phyloP scores from a whole-genome alignment of 2,329 filamentous ascomycete genomes.

The Penicillium hordei region DNA sequence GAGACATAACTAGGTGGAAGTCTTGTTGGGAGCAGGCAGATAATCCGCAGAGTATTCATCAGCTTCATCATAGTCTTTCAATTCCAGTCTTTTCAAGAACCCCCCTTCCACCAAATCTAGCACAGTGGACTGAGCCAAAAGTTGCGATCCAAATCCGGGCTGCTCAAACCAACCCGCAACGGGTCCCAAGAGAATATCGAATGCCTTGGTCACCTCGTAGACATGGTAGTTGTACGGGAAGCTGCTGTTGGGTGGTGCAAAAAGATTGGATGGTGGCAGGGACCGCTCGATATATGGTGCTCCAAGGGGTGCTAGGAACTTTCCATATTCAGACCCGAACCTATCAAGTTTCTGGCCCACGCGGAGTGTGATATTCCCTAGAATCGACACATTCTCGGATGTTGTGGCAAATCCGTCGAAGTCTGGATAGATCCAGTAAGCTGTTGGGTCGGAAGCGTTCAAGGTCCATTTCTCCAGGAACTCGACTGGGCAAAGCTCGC shows the following conservation, averaged over 20 bases:
- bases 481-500: slow-evolving; percentile 18
- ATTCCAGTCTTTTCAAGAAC: slow-evolving; percentile 29
- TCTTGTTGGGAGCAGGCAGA: slow-evolving; percentile 15
- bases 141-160: slow-evolving; percentile 49
- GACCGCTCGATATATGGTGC: slow-evolving; percentile 51
- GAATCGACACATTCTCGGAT: slow-evolving; percentile 38
- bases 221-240: slow-evolving; percentile 53
- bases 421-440: slow-evolving; percentile 39
- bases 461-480: slow-evolving; percentile 18
- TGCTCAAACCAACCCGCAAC: slow-evolving; percentile 54
- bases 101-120: slow-evolving; percentile 34
- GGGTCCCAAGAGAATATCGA: slow-evolving; percentile 47
- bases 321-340: slow-evolving; percentile 50
- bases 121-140: slow-evolving; percentile 31
- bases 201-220: slow-evolving; percentile 45
- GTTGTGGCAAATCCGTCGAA: slow-evolving; percentile 46
- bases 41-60: slow-evolving; percentile 24
- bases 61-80: slow-evolving; percentile 24
- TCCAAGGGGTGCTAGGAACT: slow-evolving; percentile 45
- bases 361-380: slow-evolving; percentile 43
- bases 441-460: slow-evolving; percentile 21
- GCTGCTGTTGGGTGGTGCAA: slow-evolving; percentile 34
- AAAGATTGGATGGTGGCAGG: slow-evolving; percentile 49
- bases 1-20: background rate
- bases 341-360: slow-evolving; percentile 49